Evolutionary conservation across 2,329 filamentous ascomycete genomes (phyloP).

Genomic region (Stagonosporopsis chrysanthemi): DNA sequence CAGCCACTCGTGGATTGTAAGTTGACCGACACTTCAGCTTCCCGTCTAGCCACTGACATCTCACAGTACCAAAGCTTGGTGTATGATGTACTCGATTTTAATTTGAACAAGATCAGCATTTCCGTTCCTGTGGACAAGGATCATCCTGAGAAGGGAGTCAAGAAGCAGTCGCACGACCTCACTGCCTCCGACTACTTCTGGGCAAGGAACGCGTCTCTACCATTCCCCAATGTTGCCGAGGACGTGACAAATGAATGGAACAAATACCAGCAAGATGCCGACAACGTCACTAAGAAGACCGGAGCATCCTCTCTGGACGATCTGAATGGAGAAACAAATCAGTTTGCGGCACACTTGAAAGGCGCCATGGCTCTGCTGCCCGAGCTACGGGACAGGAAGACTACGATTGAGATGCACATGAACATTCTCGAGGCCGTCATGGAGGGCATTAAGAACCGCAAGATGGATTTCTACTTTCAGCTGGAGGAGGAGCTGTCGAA

Average conservation of each 20-base stretch:
- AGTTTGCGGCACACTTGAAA: slow-evolving; percentile 93
- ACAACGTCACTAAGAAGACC: slow-evolving; percentile 93
- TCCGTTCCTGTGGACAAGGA: slow-evolving; percentile 81
- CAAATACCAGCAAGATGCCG: slow-evolving; percentile 93
- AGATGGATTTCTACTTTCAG: slow-evolving; percentile 96
- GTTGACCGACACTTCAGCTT: neutral
- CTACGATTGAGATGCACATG: slow-evolving; percentile 88
- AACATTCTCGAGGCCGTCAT: slow-evolving; percentile 85
- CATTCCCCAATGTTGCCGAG: slow-evolving; percentile 95
- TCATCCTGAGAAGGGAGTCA: slow-evolving; percentile 75
- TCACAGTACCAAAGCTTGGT: slow-evolving; percentile 78
- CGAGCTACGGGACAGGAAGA: slow-evolving; percentile 90
- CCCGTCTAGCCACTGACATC: neutral
- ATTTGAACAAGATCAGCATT: slow-evolving; percentile 92
- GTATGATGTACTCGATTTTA: slow-evolving; percentile 78
- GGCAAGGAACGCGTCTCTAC: slow-evolving; percentile 86
- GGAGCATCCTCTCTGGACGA: slow-evolving; percentile 93
- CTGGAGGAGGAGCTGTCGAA: slow-evolving; percentile 92
- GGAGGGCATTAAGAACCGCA: slow-evolving; percentile 89
- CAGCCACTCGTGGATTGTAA: slow-evolving; percentile 85
- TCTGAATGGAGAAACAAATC: slow-evolving; percentile 84
- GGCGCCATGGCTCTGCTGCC: slow-evolving; percentile 92
- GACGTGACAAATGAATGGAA: slow-evolving; percentile 94
- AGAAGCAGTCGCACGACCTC: slow-evolving; percentile 89
- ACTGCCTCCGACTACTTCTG: slow-evolving; percentile 95